Evolutionary conservation across 768 basidiomycete genomes (phyloP), one percentile per base, ranked within the genome.

Genomic region (Rhodotorula toruloides): DNA sequence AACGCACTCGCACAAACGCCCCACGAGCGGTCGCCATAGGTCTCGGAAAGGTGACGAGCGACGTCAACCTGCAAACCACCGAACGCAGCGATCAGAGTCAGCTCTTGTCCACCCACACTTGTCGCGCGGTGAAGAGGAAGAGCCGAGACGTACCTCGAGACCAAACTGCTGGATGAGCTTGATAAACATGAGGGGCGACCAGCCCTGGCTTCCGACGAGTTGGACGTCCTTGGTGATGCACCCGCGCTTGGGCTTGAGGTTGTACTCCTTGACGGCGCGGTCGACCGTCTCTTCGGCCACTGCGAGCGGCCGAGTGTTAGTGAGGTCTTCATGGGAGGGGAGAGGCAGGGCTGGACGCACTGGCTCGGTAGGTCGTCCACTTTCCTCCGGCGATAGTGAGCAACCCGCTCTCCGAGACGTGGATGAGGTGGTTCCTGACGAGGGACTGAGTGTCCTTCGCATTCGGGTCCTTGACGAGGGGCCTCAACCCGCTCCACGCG

Each of bases 221-320:
- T 88, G 85, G 74, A 96, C 76, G 53, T 82, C 81, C 50, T 88
- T 86, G 39, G 94, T 97, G 52, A 88, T 83, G 75, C 91, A 92
- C 13, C 82, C 83, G 34, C 80, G 83, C 27, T 67, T 44, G 1
- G 79, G 79, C 74, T 83, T 79, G 61, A 98, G 79, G 36, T 79
- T 81, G 79, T 89, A 96, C 46, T 83, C 83, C 77, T 88, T 83
- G 65, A 97, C 82, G 17, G 94, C 93, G 65, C 82, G 81, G 77
- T 97, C 89, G 50, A 97, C 87, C 0, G 91, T 88, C 80, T 98
- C 94, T 80, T 91, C 83, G 31, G 94, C 91, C 94, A 98, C 96
- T 17, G 76, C 76, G 54, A 89, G 25, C 94, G 94, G 4, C 90
- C 91, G 73, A 97, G 91, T 36, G 93, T 97, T 65, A 98, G 79